Conservation (phyloP, 1,139 yeast species). For the Candida pseudocylindracea region DNA sequence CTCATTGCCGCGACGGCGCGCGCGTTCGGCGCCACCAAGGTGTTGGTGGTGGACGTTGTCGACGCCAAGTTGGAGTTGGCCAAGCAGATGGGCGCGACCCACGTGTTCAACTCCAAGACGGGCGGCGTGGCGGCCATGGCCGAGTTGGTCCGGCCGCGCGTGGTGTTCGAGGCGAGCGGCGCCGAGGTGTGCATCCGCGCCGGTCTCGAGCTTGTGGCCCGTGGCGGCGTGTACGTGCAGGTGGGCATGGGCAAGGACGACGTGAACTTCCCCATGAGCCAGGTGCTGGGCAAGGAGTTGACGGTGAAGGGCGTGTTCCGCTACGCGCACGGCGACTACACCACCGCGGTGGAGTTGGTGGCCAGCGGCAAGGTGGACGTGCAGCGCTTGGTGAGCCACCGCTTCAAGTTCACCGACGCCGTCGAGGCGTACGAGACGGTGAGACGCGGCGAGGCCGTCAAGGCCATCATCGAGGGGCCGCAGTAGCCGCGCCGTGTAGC, state of each 20-base stretch:
- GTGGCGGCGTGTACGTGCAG: conserved; percentile 51
- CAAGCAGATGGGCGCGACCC: conserved; percentile 27
- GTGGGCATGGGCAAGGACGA: conserved; percentile 57
- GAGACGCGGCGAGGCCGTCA: conserved; percentile 22
- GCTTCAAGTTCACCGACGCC: conserved; percentile 54
- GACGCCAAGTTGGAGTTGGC: conserved; percentile 41
- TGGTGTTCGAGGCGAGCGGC: conserved; percentile 55
- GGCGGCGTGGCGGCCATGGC: conserved; percentile 11
- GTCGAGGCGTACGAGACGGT: conserved; percentile 61
- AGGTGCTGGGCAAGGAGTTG: conserved; percentile 47
- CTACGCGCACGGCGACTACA: conserved; percentile 62
- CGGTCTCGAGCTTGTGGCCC: conserved; percentile 25
- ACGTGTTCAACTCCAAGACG: conserved; percentile 30
- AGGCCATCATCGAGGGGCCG: conserved; percentile 24
- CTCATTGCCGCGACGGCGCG: conserved; percentile 58
- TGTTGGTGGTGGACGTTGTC: conserved; percentile 42
- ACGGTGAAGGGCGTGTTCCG: conserved; percentile 60
- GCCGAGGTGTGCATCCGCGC: conserved; percentile 45
- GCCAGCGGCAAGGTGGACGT: conserved; percentile 29
- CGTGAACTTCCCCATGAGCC: conserved; percentile 54
- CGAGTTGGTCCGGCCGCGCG: conserved; percentile 25
- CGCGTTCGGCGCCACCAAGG: conserved; percentile 61
- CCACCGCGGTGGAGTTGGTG: conserved; percentile 42
- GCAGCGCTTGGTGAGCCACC: conserved; percentile 51
- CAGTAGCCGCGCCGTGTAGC: conserved; percentile 8